Evolutionary conservation across 306 rosid genomes (phyloP), one percentile per base, ranked within the genome.

Genomic region (Prunus padus): DNA sequence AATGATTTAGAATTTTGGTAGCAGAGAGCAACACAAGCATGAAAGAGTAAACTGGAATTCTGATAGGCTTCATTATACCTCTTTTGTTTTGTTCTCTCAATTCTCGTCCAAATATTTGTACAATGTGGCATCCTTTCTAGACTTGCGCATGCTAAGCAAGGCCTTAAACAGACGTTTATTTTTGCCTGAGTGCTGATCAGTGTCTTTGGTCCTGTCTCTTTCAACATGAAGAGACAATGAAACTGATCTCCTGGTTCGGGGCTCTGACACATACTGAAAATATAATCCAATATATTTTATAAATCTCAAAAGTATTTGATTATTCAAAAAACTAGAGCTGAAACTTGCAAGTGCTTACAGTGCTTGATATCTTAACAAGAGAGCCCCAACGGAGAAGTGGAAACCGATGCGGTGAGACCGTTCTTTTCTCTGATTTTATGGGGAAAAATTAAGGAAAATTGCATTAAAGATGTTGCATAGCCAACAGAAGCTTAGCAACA

Each of bases 121-220:
- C 22, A 47, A 47, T 11, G n/a, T 52, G 22, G 77, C 54, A 8
- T 79, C 81, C 50, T 54, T 83, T 40, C 62, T 75, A 31, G 72
- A 19, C 52, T 80, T 84, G 46, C 79, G 65, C 80, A 80, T 62
- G 71, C 77, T 80, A 45, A 80, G 52, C 68, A 80, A 74, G 1
- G 87, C 84, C 76, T 73, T 84, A 16, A 72, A 73, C 20, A 84
- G 54, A 19, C 74, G 69, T 28, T 28, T 80, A 57, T 66, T 73
- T 37, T 67, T 72, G 46, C 82, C 64, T 1, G 67, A 55, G 37
- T 68, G 47, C 33, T 42, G 55, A 22, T 61, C 67, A 3, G 11
- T 75, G 50, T 60, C 81, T 54, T 62, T 84, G 4, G 46, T 26
- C 65, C 71, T 42, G 37, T 28, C 74, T 72, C 71, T 46, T 33